Conservation (phyloP, 139 green algal genomes). For the Volvox africanus region DNA sequence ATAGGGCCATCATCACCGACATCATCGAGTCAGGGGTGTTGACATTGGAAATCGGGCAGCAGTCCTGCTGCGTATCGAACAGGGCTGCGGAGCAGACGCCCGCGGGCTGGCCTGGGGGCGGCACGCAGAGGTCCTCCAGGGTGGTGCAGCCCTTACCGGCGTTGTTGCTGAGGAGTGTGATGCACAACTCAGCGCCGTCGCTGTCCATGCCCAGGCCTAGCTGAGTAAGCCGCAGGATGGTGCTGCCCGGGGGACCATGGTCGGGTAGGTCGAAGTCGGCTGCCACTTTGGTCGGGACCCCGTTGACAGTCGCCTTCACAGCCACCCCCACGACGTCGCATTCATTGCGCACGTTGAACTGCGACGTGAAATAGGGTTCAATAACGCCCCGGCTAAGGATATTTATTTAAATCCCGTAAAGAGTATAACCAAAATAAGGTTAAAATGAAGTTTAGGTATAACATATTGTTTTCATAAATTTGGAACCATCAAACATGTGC, state of each 20-base stretch:
- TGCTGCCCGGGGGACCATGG: background rate
- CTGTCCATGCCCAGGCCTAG: background rate
- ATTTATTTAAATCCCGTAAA: too few relatives aligned
- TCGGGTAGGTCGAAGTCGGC: background rate
- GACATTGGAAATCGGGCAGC: constrained; percentile 1
- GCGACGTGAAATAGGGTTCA: background rate
- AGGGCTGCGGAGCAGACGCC: background rate
- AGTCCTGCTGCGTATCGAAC: constrained; percentile 14
- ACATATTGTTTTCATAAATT: too few relatives aligned
- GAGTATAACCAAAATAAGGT: too few relatives aligned
- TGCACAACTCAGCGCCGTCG: constrained; percentile 14
- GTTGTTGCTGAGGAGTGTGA: background rate
- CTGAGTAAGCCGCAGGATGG: constrained; percentile 1
- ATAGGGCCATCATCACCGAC: background rate
- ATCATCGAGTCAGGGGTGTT: background rate
- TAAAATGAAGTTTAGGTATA: too few relatives aligned
- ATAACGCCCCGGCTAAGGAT: too few relatives aligned
- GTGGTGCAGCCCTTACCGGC: constrained; percentile 4
- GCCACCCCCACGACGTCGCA: background rate
- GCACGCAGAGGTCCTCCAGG: constrained; percentile 26
- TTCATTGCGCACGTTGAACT: constrained; percentile 7
- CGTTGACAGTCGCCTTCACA: constrained; percentile 19
- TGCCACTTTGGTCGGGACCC: constrained; percentile 1
- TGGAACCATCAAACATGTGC: too few relatives aligned
- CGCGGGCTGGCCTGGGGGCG: background rate